Evolutionary conservation across 1,284 basidiomycete genomes (phyloP), one percentile per base, ranked within the genome.

Genomic region (Apiotrichum montevideense): DNA sequence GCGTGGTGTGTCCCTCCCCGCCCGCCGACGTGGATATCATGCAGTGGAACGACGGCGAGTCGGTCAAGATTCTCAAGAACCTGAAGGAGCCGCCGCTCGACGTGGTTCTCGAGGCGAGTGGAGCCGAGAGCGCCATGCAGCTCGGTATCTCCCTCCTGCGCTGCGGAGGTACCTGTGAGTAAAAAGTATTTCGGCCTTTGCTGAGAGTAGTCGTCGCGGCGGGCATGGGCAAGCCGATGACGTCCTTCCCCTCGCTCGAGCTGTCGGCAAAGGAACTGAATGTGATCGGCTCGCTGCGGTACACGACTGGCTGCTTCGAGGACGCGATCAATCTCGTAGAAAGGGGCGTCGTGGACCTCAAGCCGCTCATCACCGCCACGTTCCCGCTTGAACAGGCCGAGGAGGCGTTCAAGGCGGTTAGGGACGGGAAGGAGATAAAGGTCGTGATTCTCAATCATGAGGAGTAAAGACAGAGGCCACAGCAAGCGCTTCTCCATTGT

Each of bases 1-100:
- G 47, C 4, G 43, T 51, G 10, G 34, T 55, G 15, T 32, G 49
- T n/a, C 8, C n/a, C 35, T 32, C n/a, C 6, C 35, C 29, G 21
- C 29, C 37, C 1, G 10, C 8, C 83, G 52, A 83, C 82, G 52
- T 88, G 90, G 90, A 86, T 74, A 87, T 86, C 63, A 79, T 66
- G 45, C 63, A 34, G 21, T 51, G 42, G 42, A 72, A 46, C 40
- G 77, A 79, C 13, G 59, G 64, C 2, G 67, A 70, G 51, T 74
- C 81, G 46, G 65, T 69, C 39, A 56, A 63, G 4, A 60, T 66
- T 34, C 70, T 80, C 21, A 74, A 71, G 1, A 69, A 78, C 48
- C 70, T 74, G 9, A 75, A 79, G 14, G 75, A 74, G 2, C 67
- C 72, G 9, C 79, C 79, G 10, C 77, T 84, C 54, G 82, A 84